Base-by-base conservation (phyloP, 2,329 filamentous ascomycete genomes). In the Colletotrichum chrysophilum region DNA sequence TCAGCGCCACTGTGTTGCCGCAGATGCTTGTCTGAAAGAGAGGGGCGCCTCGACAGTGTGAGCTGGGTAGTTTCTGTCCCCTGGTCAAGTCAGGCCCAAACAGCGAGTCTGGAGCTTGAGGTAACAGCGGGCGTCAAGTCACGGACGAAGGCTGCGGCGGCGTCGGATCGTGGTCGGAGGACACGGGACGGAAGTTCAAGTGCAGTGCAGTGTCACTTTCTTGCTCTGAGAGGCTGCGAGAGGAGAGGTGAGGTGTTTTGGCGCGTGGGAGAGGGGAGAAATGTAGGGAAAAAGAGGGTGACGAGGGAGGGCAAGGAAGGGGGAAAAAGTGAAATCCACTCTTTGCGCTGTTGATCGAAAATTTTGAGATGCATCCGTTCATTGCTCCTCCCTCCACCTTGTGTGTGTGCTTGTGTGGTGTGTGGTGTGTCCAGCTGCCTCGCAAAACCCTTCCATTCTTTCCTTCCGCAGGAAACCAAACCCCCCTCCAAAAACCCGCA, bases 311-410 rank as follows among this genome's bases (percentile, higher is more conserved):
- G 30, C 52, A 21, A 34, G 67, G 38, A 61, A 48, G 68, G 32
- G 30, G 21, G 65, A 56, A 64, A 48, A 28, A 43, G 48, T 16
- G 48, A 65, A 73, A 72, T 48, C 70, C 65, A 74, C 70, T 66
- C 36, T 71, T 30, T 66, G 60, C 48, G 64, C 60, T 69, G 52
- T 61, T 74, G 65, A 74, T 76, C 48, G 65, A 74, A 69, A 74
- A 66, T 52, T 76, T 74, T 66, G 65, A 76, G 74, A 74, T 67
- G 62, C 73, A 67, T 72, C 72, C 70, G 52, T 75, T 55, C 34
- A 62, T 55, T 55, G 28, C 72, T 62, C 52, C 43, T 34, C 43
- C 69, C 43, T 55, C 38, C 61, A 72, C 36, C 24, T 32, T 62
- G 52, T 69, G 36, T 52, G 26, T 61, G 32, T 30, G 30, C 32